These are phyloP conservation scores for Hansenula sp. DNA, from an alignment of 1,139 yeast genomes.

Conservation along the genomic window DNA sequence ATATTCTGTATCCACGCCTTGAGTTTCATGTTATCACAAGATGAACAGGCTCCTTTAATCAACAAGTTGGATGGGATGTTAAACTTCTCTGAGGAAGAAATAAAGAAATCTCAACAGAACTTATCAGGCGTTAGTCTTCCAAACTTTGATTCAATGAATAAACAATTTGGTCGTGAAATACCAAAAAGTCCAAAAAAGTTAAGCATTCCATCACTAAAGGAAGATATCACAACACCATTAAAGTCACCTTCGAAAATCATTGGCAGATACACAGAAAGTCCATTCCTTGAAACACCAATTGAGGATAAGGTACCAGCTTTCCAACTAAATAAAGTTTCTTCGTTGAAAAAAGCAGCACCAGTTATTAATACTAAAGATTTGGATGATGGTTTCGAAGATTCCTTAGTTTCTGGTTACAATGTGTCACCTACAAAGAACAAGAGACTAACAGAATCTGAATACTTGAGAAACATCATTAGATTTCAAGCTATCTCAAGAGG, in stretches of 20 bases:
- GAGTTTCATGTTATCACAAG: constrained; percentile 60
- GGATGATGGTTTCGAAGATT: constrained; percentile 1
- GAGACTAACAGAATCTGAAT: constrained; percentile 28
- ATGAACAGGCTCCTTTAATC: constrained; percentile 47
- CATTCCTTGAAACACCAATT: constrained; percentile 1
- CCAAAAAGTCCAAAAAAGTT: constrained; percentile 6
- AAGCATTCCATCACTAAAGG: constrained; percentile 2
- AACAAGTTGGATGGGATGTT: constrained; percentile 59
- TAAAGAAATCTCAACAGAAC: constrained; percentile 62
- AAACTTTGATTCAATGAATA: constrained; percentile 43
- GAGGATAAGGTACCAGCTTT: not conserved
- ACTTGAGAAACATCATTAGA: constrained; percentile 29
- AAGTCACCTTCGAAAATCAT: not conserved
- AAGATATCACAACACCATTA: not conserved
- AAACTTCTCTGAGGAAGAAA: constrained; percentile 62
- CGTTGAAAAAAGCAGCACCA: not conserved
- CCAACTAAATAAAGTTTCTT: not conserved
- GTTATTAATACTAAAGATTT: constrained; percentile 2
- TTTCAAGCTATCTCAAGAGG: constrained; percentile 67
- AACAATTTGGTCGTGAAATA: constrained; percentile 16
- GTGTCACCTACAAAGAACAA: constrained; percentile 29
- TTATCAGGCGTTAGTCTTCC: constrained; percentile 61
- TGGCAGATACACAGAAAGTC: not conserved
- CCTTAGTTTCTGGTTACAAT: constrained; percentile 10
- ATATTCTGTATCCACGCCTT: constrained; percentile 91